Evolutionary conservation across 2,329 filamentous ascomycete genomes (phyloP).

Genomic region (Fusarium pseudonygamai): DNA sequence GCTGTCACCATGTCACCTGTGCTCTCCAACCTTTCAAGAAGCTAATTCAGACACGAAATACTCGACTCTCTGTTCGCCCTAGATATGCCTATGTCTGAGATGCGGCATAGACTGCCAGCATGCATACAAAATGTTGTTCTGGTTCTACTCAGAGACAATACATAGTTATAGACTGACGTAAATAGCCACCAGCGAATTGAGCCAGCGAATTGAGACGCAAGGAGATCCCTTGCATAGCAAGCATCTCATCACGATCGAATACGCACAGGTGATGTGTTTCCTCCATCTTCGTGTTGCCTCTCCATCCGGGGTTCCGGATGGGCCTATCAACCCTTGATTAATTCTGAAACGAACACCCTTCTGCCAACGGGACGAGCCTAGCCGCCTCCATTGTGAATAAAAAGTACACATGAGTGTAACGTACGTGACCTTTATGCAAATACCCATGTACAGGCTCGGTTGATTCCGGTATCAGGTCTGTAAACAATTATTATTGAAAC

Average conservation of each 20-base stretch:
- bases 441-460: constrained; percentile 26
- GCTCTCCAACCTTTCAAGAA: background rate
- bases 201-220: background rate
- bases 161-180: background rate
- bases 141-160: background rate
- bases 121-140: background rate
- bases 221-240: background rate
- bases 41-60: background rate
- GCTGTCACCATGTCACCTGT: background rate
- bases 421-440: constrained; percentile 4
- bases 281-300: background rate
- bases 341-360: constrained; percentile 29
- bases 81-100: background rate
- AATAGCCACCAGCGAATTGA: background rate
- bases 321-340: constrained; percentile 13
- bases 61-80: background rate
- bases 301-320: constrained; percentile 4
- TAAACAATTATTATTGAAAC: background rate
- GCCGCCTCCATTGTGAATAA: constrained; percentile 1
- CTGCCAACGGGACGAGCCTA: constrained; percentile 16
- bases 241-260: background rate
- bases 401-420: background rate
- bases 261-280: constrained; percentile 14
- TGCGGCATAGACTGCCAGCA: background rate
- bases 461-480: constrained; percentile 27